Conservation (phyloP, 2,329 filamentous ascomycete species). For the Xylaria sp. region DNA sequence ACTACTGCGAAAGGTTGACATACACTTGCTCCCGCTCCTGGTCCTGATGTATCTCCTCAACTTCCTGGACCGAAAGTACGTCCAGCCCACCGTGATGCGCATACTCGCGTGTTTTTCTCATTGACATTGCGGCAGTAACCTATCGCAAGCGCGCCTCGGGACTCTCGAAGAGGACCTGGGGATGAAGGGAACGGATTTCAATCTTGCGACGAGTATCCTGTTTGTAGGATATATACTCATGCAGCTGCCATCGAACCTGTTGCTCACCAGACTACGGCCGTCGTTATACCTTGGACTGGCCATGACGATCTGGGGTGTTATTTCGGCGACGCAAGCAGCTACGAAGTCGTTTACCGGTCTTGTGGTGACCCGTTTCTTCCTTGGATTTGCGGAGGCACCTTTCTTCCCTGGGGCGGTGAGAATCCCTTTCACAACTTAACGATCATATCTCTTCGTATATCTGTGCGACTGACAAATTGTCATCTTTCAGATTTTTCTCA, state of each 20-base stretch:
- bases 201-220: slow-evolving; percentile 49
- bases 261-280: slow-evolving; percentile 49
- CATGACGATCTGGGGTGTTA: slow-evolving; percentile 36
- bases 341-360: slow-evolving; percentile 39
- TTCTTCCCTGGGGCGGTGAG: slow-evolving; percentile 43
- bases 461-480: slow-evolving; percentile 1
- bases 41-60: slow-evolving; percentile 53
- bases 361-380: slow-evolving; percentile 43
- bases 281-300: slow-evolving; percentile 47
- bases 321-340: slow-evolving; percentile 43
- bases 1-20: slow-evolving; percentile 47
- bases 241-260: slow-evolving; percentile 57
- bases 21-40: slow-evolving; percentile 47
- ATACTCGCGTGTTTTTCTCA: slow-evolving; percentile 2
- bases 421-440: background rate
- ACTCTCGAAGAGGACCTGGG: slow-evolving; percentile 48
- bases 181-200: slow-evolving; percentile 53
- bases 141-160: slow-evolving; percentile 51
- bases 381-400: slow-evolving; percentile 45
- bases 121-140: slow-evolving; percentile 34
- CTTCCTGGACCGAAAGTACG: slow-evolving; percentile 45
- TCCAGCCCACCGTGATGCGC: background rate
- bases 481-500: slow-evolving; percentile 34
- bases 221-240: slow-evolving; percentile 58
- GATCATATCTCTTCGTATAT: too few species aligned